These are phyloP conservation scores for Yamadazyma diddensiae DNA, from an alignment of 1,139 yeast genomes.

Conservation along the genomic window DNA sequence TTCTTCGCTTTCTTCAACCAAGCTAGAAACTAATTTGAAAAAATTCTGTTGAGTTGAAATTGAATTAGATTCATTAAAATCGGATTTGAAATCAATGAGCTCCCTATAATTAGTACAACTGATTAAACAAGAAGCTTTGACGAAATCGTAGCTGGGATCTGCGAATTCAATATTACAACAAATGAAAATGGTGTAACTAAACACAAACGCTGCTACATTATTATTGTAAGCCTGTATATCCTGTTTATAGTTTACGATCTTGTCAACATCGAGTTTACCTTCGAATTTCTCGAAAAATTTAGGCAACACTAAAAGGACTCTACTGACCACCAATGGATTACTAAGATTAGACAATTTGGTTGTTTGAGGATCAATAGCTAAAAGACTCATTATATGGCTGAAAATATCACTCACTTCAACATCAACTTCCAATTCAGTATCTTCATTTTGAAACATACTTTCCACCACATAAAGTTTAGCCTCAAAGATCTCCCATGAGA, in stretches of 20 bases:
- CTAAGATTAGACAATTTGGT: conserved; percentile 7
- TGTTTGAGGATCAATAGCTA: conserved; percentile 1
- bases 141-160: conserved; percentile 15
- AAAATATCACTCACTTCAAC: conserved; percentile 10
- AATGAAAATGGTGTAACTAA: conserved; percentile 7
- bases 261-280: conserved; percentile 27
- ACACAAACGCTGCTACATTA: conserved; percentile 7
- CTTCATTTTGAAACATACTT: conserved; percentile 46
- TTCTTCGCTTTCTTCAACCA: conserved; percentile 69
- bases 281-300: conserved; percentile 53
- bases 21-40: conserved; percentile 28
- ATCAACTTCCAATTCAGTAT: conserved; percentile 19
- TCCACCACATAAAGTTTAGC: conserved; percentile 40
- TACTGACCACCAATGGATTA: conserved; percentile 36
- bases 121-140: conserved; percentile 46
- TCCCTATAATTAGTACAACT: conserved; percentile 54
- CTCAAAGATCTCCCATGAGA: conserved; percentile 31
- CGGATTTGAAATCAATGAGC: conserved; percentile 35
- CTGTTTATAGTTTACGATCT: conserved; percentile 39
- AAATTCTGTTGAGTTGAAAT: conserved; percentile 25
- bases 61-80: conserved; percentile 14
- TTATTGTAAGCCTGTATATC: conserved; percentile 22
- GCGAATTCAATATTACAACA: conserved; percentile 11
- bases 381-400: conserved; percentile 1
- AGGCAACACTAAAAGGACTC: conserved; percentile 53